Conservation (phyloP, 208 protist genomes). For the Lotmaria passim region DNA sequence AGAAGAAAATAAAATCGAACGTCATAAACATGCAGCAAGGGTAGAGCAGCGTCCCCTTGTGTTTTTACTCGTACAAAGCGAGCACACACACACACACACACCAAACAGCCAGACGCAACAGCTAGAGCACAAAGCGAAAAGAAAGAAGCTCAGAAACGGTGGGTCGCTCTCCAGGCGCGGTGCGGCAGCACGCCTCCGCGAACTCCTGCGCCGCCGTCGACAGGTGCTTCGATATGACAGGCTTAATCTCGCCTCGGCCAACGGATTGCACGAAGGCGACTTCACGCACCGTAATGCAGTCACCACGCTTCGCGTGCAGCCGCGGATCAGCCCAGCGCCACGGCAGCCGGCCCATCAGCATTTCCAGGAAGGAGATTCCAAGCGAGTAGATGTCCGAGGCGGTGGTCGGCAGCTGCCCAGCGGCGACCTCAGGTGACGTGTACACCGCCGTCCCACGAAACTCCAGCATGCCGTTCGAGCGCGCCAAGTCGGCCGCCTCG, state of each 20-base stretch:
- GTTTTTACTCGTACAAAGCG: not conserved
- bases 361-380: constrained; percentile 77
- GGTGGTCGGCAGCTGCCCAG: constrained; percentile 47
- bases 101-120: not conserved
- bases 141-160: constrained; percentile 48
- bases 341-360: constrained; percentile 75
- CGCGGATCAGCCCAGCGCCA: constrained; percentile 59
- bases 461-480: constrained; percentile 46
- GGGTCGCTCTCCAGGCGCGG: constrained; percentile 49
- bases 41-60: no score
- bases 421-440: constrained; percentile 83
- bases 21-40: no score
- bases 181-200: constrained; percentile 51
- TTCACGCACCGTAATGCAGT: constrained; percentile 33
- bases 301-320: constrained; percentile 5
- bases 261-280: constrained; percentile 52
- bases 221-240: constrained; percentile 44
- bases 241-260: constrained; percentile 45
- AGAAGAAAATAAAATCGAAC: no score
- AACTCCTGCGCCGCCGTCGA: constrained; percentile 46
- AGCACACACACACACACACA: not conserved
- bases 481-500: constrained; percentile 30
- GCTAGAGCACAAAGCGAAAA: constrained; percentile 32
- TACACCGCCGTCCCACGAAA: constrained; percentile 82
- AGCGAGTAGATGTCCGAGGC: constrained; percentile 87